Evolutionary conservation across 2,329 filamentous ascomycete genomes (phyloP), one percentile per base, ranked within the genome.

Genomic region (Neoscytalidium dimidiatum): DNA sequence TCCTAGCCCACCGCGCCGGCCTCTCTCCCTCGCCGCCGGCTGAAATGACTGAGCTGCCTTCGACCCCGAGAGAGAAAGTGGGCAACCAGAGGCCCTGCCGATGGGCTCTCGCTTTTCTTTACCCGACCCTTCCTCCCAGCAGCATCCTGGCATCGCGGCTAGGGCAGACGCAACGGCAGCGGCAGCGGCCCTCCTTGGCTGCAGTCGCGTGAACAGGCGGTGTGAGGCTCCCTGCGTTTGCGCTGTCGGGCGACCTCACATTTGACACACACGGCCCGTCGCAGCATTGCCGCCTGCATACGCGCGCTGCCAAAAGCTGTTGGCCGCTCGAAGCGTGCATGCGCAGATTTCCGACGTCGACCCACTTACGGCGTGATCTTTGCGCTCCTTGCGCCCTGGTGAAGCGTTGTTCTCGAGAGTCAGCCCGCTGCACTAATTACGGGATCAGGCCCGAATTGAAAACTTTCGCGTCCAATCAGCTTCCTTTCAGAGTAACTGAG

Each of bases 211-310:
- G 58, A 62, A 62, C 46, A 51, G 58, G 58, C 58, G 58, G 58
- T 62, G 58, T 62, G 58, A 62, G 57, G 43, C 43, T 48, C 58
- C 58, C 58, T 62, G 58, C 58, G 21, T 62, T n/a, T 44, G 41
- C 58, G 57, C 57, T 46, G 57, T 46, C 57, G 28, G 44, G 57
- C 21, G 58, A 62, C 58, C 26, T 62, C 29, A 51, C 44, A 23
- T 26, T 49, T 38, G 41, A 48, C 57, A 33, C 43, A 31, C 28
- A 26, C 38, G 41, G 43, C 44, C 58, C 33, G 58, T 51, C 33
- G 46, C 56, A 60, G 17, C 56, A 46, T 60, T 19, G 38, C 56
- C 28, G 56, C 56, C 41, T 48, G 57, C 58, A 62, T 51, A 43
- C 31, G 33, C 46, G 58, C 58, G 58, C 44, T 33, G 44, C 44